Evolutionary conservation across 2,329 filamentous ascomycete species (phyloP).

Genomic region (Penicillium sp.): DNA sequence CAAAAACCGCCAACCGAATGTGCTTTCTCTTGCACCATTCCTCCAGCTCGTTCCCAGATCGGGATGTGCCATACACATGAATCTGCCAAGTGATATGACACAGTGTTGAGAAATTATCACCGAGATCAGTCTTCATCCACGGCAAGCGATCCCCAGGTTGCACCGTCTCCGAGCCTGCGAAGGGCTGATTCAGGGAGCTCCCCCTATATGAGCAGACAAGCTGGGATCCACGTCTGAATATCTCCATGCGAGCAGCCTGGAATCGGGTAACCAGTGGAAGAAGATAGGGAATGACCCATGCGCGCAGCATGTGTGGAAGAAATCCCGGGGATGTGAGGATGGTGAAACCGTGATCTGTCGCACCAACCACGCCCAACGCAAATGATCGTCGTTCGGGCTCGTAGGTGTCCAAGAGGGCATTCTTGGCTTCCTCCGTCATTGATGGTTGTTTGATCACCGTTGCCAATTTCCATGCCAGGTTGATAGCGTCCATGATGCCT

Average conservation of each 20-base stretch:
- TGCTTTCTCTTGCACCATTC: conserved; percentile 29
- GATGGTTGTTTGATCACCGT: conserved; percentile 41
- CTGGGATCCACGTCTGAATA: conserved; percentile 46
- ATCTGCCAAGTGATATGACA: conserved; percentile 33
- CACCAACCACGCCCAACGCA: conserved; percentile 46
- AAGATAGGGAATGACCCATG: conserved; percentile 43
- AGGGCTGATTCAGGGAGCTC: conserved; percentile 33
- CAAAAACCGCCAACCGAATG: conserved; percentile 24
- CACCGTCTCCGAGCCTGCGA: conserved; percentile 35
- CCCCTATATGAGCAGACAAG: conserved; percentile 48
- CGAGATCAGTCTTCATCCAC: conserved; percentile 27
- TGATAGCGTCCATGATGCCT: conserved; percentile 57
- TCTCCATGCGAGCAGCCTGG: conserved; percentile 15
- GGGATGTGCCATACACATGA: conserved; percentile 32
- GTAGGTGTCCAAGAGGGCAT: conserved; percentile 52
- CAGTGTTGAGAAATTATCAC: conserved; percentile 33
- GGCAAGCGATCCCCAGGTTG: conserved; percentile 53
- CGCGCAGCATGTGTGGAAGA: conserved; percentile 46
- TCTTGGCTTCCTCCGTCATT: conserved; percentile 33
- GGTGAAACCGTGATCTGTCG: conserved; percentile 48
- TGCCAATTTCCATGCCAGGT: conserved; percentile 59
- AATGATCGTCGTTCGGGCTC: conserved; percentile 52
- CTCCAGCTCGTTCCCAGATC: conserved; percentile 10
- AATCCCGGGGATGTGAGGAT: conserved; percentile 41
- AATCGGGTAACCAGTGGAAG: conserved; percentile 29